A percentile compares a stretch with the other conserved stretches of the same genome.
phyloP scores from a whole-genome alignment of 495 filamentous ascomycete species.

The Letharia columbiana region DNA sequence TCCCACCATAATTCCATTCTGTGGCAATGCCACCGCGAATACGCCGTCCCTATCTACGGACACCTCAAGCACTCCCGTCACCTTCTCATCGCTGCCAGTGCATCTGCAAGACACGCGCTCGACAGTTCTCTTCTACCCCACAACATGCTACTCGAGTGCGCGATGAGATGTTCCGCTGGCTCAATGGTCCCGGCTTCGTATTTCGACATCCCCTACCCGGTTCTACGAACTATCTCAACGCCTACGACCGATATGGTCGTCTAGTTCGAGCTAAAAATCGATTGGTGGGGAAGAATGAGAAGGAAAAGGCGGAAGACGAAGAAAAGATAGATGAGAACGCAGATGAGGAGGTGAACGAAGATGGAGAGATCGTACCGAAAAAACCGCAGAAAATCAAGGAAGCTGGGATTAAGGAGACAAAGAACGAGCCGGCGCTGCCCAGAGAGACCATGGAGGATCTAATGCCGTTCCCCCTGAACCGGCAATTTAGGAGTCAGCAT shows the following conservation, averaged over 20 bases:
- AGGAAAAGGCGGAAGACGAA: slow-evolving; percentile 16
- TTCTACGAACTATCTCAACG: slow-evolving; percentile 57
- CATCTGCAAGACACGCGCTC: slow-evolving; percentile 14
- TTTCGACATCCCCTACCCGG: slow-evolving; percentile 50
- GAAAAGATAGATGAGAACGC: slow-evolving; percentile 12
- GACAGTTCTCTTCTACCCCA: slow-evolving; percentile 43
- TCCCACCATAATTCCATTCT: neutral
- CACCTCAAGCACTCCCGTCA: slow-evolving; percentile 1
- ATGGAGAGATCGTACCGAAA: slow-evolving; percentile 18
- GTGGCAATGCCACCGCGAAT: slow-evolving; percentile 21
- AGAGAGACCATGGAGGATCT: slow-evolving; percentile 34
- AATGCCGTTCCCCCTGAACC: slow-evolving; percentile 68
- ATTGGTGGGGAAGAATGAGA: slow-evolving; percentile 13
- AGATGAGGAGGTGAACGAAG: slow-evolving; percentile 14
- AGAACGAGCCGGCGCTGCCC: slow-evolving; percentile 27
- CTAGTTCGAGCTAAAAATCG: slow-evolving; percentile 29
- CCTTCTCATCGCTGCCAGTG: slow-evolving; percentile 16
- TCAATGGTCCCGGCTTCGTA: slow-evolving; percentile 47
- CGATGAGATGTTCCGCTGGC: slow-evolving; percentile 57
- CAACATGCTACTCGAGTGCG: slow-evolving; percentile 41
- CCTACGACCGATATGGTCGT: slow-evolving; percentile 37
- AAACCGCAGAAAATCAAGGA: slow-evolving; percentile 17
- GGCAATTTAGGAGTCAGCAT: slow-evolving; percentile 56
- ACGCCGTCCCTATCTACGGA: slow-evolving; percentile 6
- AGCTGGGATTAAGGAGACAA: slow-evolving; percentile 13